Conservation (phyloP, 345 rosid genomes). For the Excoecaria agallocha region DNA sequence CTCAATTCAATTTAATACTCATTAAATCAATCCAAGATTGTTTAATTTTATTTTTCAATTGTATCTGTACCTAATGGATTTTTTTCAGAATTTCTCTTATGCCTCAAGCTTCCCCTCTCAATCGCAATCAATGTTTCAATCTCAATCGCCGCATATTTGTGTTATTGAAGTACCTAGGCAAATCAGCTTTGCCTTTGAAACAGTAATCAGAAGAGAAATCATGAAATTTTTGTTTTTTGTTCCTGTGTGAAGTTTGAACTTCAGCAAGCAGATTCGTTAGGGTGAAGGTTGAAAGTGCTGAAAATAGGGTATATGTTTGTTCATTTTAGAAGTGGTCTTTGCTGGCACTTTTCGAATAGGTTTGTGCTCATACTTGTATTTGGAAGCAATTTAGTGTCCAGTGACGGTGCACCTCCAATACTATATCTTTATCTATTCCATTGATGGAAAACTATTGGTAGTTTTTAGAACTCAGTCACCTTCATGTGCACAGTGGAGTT, state of each 20-base stretch:
- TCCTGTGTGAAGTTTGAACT: no score
- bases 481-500: not conserved
- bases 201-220: not conserved
- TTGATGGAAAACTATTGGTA: no score
- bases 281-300: no score
- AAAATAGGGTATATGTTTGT: no score
- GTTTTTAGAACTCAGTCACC: not conserved
- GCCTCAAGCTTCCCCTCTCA: slow-evolving; percentile 5
- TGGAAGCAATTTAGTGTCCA: not conserved
- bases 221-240: not conserved
- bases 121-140: slow-evolving; percentile 8
- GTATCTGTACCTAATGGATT: no score
- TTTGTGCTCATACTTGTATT: not conserved
- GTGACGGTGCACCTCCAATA: not conserved
- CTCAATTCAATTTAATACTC: no score
- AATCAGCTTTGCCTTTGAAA: not conserved
- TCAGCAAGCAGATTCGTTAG: no score
- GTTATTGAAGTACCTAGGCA: not conserved
- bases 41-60: no score
- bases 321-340: no score
- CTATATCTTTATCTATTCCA: not conserved
- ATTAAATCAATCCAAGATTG: no score
- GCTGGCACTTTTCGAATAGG: not conserved
- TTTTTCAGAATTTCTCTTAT: no score
- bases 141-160: slow-evolving; percentile 10